Evolutionary conservation across 2,329 filamentous ascomycete genomes (phyloP), one percentile per base, ranked within the genome.

Genomic region (Mollisia scopiformis): DNA sequence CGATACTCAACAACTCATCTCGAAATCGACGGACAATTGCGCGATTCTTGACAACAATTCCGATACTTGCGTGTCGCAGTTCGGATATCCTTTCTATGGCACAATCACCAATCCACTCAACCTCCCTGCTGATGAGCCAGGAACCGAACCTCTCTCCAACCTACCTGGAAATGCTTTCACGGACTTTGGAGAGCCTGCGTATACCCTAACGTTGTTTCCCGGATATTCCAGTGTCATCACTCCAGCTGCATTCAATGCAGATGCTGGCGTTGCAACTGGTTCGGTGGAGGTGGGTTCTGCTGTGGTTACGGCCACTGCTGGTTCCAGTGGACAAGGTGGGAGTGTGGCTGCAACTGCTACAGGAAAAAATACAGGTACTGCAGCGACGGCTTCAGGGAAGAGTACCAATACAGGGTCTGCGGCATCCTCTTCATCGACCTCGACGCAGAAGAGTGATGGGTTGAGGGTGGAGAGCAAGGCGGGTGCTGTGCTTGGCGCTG

Each of bases 181-280:
- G 0, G 57, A 52, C n/a, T 64, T 62, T 19, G 50, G 53, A 13
- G 21, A 35, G n/a, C 25, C 50, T 11, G 31, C 27, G 21, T 56
- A 49, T 25, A 59, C 58, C 1, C 19, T 64, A 19, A 30, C 23
- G 14, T 31, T 62, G 2, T 62, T 55, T 27, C 57, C 53, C 16
- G 53, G 31, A 13, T 62, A 59, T 31, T 60, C 52, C 14, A 62
- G 43, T 25, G 52, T 57, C 28, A 60, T 62, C n/a, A 62, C 57
- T 25, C 52, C 61, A 13, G 61, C 57, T 25, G 63, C 55, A 61
- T 70, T 59, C 54, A 65, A 55, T 33, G 61, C 58, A n/a, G 35
- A 41, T 8, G 58, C 58, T 23, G 35, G 23, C 2, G 58, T 37
- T 28, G 49, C 33, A 37, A 46, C 43, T 13, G 14, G 31, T 23